A percentile compares a stretch with the other conserved stretches of the same genome.
Evolutionary conservation across 2,329 filamentous ascomycete genomes (phyloP).

Genomic region (Epichloe bromicola): DNA sequence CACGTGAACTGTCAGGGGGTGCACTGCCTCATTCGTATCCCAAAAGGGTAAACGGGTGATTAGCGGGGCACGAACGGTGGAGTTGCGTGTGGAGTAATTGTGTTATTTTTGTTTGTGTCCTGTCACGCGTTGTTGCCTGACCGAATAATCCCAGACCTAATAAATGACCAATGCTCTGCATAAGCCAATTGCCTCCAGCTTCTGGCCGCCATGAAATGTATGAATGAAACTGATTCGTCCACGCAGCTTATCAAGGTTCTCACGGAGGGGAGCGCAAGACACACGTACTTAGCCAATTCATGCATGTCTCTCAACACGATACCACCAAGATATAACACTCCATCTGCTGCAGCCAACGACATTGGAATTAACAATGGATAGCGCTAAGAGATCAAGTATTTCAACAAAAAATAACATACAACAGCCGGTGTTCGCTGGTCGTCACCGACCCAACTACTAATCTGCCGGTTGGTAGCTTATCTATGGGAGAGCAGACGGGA

Average conservation of each 20-base stretch:
- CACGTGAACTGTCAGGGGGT: neutral
- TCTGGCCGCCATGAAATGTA: neutral
- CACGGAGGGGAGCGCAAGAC: neutral
- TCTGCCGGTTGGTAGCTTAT: neutral
- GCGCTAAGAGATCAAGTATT: too few relatives aligned
- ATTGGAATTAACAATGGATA: neutral
- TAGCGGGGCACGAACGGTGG: neutral
- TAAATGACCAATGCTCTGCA: neutral
- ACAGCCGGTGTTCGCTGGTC: too few relatives aligned
- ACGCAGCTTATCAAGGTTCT: neutral
- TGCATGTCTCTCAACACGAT: neutral
- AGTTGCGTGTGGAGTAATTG: neutral
- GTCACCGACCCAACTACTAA: too few relatives aligned
- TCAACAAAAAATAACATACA: too few relatives aligned
- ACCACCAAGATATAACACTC: neutral
- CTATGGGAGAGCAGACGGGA: neutral
- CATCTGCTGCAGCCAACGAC: neutral
- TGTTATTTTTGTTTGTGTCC: neutral
- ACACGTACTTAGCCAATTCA: neutral
- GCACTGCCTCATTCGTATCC: neutral
- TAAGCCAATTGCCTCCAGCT: neutral
- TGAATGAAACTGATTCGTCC: neutral
- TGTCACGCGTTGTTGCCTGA: neutral
- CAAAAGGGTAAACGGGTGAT: neutral
- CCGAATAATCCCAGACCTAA: neutral